Evolutionary conservation across 371 early-diverging fungal species (phyloP), one percentile per base, ranked within the genome.

Genomic region (Batkoa obscura): DNA sequence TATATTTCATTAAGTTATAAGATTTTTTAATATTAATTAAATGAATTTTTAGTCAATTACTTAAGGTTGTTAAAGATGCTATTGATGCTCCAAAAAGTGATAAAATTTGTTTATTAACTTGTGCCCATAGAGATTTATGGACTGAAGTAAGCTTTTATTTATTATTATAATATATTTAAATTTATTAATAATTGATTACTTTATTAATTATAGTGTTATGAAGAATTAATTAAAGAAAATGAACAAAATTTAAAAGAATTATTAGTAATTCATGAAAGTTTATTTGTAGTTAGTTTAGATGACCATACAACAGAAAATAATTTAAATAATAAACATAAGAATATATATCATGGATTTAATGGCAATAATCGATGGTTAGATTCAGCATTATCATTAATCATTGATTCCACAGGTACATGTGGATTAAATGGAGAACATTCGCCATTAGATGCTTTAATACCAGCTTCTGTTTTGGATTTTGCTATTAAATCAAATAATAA

Each of bases 291-390:
- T 6, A 37, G 37, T 15, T 15, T 52, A 6, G 52, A 52, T 52
- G n/a, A 34, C n/a, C 8, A n/a, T 15, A 13, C n/a, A 3, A 17
- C 52, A 31, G n/a, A 8, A 47, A 31, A 17, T 6, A 76, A 54
- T 52, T 63, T 30, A 63, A 64, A 39, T 23, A 32, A 54, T 2
- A 60, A 64, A 35, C 58, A 65, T 4, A 67, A 66, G 48, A 75
- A 70, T 52, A 71, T 62, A 23, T 77, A 73, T 66, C 80, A 76
- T 60, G 76, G 75, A 8, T 60, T 65, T 4, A 71, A 73, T 36
- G 92, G 83, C 3, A 80, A 75, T 63, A 90, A 92, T 64, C 76
- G 93, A 2, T 92, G 93, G 93, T 89, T 81, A 59, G 93, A 92
- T 67, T 89, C 87, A 67, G 68, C 79, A 1, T 36, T 84, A n/a